phyloP scores from a whole-genome alignment of 306 rosid genomes.

The Albizia julibrissin region DNA sequence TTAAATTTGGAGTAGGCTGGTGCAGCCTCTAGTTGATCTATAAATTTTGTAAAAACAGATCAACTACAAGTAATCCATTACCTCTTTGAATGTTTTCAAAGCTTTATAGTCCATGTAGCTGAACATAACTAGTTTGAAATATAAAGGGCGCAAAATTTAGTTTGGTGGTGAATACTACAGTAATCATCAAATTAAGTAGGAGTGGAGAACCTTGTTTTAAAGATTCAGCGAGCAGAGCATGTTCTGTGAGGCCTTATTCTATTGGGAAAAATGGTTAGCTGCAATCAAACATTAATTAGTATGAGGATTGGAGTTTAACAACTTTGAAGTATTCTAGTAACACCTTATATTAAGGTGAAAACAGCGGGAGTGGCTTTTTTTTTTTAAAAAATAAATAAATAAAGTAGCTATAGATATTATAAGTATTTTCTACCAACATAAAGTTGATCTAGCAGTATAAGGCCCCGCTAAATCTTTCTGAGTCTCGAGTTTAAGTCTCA shows the following conservation, averaged over 20 bases:
- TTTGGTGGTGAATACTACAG: neutral
- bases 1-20: neutral
- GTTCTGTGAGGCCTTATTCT: neutral
- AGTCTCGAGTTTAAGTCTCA: rapidly evolving
- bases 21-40: neutral
- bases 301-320: too few relatives aligned
- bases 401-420: too few relatives aligned
- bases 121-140: neutral
- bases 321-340: too few relatives aligned
- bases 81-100: neutral
- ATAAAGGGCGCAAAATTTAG: neutral
- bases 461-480: too few relatives aligned
- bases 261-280: neutral
- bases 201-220: neutral
- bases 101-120: neutral
- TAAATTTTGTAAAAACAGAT: neutral
- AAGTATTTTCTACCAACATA: too few relatives aligned
- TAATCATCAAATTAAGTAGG: neutral
- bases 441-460: too few relatives aligned
- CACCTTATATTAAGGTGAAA: too few relatives aligned
- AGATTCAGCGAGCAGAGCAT: neutral
- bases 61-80: neutral
- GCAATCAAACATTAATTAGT: neutral
- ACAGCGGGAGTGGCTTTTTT: too few relatives aligned
- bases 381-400: too few relatives aligned